Evolutionary conservation across 768 basidiomycete genomes (phyloP).

Genomic region (Suillus brevipes): DNA sequence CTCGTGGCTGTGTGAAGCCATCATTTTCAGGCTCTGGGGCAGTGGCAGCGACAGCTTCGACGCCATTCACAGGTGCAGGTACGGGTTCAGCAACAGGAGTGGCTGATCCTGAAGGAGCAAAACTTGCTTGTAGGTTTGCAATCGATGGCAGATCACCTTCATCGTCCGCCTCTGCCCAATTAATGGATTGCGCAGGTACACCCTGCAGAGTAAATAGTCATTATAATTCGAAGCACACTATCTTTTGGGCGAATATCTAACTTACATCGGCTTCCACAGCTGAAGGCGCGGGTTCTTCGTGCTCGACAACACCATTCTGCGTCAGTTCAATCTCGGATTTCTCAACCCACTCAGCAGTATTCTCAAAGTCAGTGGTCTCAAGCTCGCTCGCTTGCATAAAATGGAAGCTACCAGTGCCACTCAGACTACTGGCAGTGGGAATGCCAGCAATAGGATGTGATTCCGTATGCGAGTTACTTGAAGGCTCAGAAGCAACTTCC

Average conservation of each 20-base stretch:
- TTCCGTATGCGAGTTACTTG: constrained; percentile 6
- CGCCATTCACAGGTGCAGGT: constrained; percentile 22
- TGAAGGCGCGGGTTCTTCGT: neutral
- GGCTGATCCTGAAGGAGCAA: constrained; percentile 71
- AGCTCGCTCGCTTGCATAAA: constrained; percentile 85
- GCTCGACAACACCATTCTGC: constrained; percentile 9
- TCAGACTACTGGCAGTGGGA: constrained; percentile 27
- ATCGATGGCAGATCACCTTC: constrained; percentile 78
- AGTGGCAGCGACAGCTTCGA: constrained; percentile 23
- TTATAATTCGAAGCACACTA: neutral
- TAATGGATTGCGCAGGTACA: constrained; percentile 44
- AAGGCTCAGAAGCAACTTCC: constrained; percentile 27
- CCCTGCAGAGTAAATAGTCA: constrained; percentile 16
- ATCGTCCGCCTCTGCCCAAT: constrained; percentile 82
- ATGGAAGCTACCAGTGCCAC: constrained; percentile 59
- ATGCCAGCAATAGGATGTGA: constrained; percentile 39
- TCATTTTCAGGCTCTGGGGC: constrained; percentile 49
- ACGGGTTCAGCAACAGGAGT: constrained; percentile 50
- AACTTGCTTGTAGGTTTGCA: constrained; percentile 71
- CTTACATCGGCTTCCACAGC: constrained; percentile 1
- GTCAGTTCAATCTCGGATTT: constrained; percentile 39
- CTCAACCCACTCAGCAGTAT: constrained; percentile 58
- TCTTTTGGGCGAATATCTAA: neutral
- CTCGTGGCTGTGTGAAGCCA: constrained; percentile 56
- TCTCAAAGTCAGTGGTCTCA: constrained; percentile 53